phyloP scores from a whole-genome alignment of 2,329 filamentous ascomycete genomes.

The Ceratocystis eucalypticola region DNA sequence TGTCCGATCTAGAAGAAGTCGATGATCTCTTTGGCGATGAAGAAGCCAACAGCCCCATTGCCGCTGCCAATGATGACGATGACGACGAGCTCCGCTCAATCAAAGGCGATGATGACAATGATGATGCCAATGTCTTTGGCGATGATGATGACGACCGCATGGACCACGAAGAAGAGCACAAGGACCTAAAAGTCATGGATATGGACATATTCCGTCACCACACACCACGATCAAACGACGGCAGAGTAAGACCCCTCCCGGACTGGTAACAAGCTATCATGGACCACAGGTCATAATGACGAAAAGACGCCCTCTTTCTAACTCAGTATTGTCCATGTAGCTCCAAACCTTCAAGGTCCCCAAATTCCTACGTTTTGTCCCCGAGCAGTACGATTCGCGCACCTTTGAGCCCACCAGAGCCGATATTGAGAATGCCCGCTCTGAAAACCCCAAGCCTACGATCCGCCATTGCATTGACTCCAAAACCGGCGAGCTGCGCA shows the following conservation, averaged over 20 bases:
- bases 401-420: conserved; percentile 49
- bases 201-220: conserved; percentile 55
- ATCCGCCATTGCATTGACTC: conserved; percentile 57
- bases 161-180: conserved; percentile 24
- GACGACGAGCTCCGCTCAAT: conserved; percentile 40
- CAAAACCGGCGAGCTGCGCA: conserved; percentile 52
- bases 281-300: too few relatives aligned
- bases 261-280: background rate
- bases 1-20: conserved; percentile 45
- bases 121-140: conserved; percentile 17
- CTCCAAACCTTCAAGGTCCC: conserved; percentile 36
- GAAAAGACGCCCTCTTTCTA: background rate
- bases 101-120: conserved; percentile 32
- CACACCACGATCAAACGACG: conserved; percentile 56
- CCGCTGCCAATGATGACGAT: conserved; percentile 44
- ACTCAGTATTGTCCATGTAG: conserved; percentile 4
- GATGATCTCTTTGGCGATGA: conserved; percentile 52
- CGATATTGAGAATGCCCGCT: conserved; percentile 39
- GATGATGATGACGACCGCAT: conserved; percentile 17
- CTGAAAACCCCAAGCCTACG: conserved; percentile 48
- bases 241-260: conserved; percentile 41
- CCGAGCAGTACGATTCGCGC: conserved; percentile 51
- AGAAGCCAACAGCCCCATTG: conserved; percentile 46
- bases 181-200: conserved; percentile 46
- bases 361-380: conserved; percentile 56